phyloP scores from a whole-genome alignment of 2,329 filamentous ascomycete species.

The Aspergillus sp. region DNA sequence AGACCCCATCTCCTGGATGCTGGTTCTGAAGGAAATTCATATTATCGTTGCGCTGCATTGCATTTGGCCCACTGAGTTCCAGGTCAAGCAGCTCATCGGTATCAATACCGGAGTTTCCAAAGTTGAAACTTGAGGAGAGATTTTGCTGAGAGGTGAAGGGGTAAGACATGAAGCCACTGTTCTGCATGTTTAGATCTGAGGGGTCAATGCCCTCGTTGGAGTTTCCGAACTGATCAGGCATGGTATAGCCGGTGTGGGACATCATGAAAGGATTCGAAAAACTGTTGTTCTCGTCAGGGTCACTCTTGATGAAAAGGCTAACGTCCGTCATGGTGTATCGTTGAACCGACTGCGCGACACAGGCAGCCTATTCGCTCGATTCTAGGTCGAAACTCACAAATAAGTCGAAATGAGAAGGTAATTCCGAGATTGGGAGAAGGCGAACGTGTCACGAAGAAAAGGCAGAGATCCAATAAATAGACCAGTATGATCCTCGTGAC shows the following conservation, averaged over 20 bases:
- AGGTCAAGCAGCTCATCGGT: slow-evolving; percentile 81
- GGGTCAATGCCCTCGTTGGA: slow-evolving; percentile 65
- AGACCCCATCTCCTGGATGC: slow-evolving; percentile 41
- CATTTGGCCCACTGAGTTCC: slow-evolving; percentile 37
- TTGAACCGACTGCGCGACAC: background rate
- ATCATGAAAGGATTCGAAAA: slow-evolving; percentile 43
- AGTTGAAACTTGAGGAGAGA: slow-evolving; percentile 63
- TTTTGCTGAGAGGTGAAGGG: slow-evolving; percentile 57
- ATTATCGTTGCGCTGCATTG: slow-evolving; percentile 24
- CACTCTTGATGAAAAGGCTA: slow-evolving; percentile 59
- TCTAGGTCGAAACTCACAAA: background rate
- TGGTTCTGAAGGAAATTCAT: slow-evolving; percentile 44
- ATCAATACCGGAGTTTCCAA: slow-evolving; percentile 67
- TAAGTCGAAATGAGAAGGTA: background rate
- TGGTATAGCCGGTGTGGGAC: slow-evolving; percentile 43
- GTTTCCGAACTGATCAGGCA: slow-evolving; percentile 47
- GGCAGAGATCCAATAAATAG: background rate
- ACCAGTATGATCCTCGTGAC: too few species aligned
- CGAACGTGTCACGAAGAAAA: background rate
- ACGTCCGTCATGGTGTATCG: slow-evolving; percentile 44
- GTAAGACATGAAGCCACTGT: slow-evolving; percentile 44
- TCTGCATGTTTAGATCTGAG: slow-evolving; percentile 68
- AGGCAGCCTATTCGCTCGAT: background rate
- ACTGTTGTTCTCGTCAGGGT: slow-evolving; percentile 56
- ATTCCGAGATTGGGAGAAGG: background rate